Conservation (phyloP, 306 rosid genomes). For the Cicer bijugum region DNA sequence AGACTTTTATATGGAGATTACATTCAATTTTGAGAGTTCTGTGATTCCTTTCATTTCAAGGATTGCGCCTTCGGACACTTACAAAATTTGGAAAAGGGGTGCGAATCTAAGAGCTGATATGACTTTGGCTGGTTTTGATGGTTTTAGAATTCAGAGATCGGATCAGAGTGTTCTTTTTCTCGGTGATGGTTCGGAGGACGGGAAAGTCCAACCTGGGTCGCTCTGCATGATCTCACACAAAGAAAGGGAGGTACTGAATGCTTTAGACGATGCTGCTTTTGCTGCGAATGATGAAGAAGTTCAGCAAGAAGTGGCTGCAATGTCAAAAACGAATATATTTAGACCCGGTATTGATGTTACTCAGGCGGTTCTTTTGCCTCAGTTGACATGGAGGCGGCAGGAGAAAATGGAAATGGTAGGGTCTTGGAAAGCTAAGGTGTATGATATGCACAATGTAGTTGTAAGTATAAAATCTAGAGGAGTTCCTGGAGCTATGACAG, state of each 20-base stretch:
- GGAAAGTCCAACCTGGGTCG: slow-evolving; percentile 78
- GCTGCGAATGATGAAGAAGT: slow-evolving; percentile 89
- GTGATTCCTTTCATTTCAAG: slow-evolving; percentile 96
- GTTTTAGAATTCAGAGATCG: slow-evolving; percentile 91
- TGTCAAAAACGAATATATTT: slow-evolving; percentile 94
- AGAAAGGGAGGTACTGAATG: slow-evolving; percentile 90
- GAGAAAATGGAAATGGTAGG: slow-evolving; percentile 92
- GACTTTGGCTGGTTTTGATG: slow-evolving; percentile 99
- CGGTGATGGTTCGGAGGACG: slow-evolving; percentile 94
- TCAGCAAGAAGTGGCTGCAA: slow-evolving; percentile 87
- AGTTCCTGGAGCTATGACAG: slow-evolving; percentile 98
- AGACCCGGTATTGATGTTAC: slow-evolving; percentile 98
- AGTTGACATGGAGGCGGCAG: slow-evolving; percentile 94
- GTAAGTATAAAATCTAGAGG: slow-evolving; percentile 92
- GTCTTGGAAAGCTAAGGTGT: slow-evolving; percentile 91
- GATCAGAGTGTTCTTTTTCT: slow-evolving; percentile 91
- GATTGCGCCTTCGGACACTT: slow-evolving; percentile 98
- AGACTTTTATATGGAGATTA: slow-evolving; percentile 98
- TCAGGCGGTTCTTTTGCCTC: slow-evolving; percentile 96
- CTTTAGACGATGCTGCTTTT: slow-evolving; percentile 88
- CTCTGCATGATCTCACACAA: slow-evolving; percentile 96
- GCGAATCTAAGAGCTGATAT: slow-evolving; percentile 96
- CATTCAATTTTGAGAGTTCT: slow-evolving; percentile 96
- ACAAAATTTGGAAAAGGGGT: slow-evolving; percentile 97
- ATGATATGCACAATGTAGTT: slow-evolving; percentile 95